Evolutionary conservation across 2,329 filamentous ascomycete genomes (phyloP).

Genomic region (Bipolaris gigantea): DNA sequence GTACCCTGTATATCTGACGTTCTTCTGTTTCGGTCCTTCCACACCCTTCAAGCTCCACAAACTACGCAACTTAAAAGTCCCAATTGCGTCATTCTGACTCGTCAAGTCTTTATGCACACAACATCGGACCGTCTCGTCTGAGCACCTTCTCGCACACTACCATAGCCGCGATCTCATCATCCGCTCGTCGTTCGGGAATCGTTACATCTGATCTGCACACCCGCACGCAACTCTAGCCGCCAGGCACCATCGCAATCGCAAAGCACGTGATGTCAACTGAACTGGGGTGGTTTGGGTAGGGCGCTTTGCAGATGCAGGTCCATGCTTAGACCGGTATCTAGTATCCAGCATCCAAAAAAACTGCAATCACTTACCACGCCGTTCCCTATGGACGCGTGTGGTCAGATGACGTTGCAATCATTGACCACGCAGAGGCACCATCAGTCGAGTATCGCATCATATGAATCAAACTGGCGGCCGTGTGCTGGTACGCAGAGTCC

Average conservation of each 20-base stretch:
- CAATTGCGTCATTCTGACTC: constrained; percentile 1
- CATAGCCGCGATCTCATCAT: background rate
- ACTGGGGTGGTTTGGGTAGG: background rate
- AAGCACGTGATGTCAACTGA: background rate
- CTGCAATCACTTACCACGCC: too few relatives aligned
- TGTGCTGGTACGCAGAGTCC: constrained; percentile 1
- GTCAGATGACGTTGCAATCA: background rate
- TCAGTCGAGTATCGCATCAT: background rate
- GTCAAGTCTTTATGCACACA: background rate
- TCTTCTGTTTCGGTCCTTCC: background rate
- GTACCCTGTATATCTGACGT: too few relatives aligned
- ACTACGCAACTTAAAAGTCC: constrained; percentile 3
- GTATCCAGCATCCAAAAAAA: background rate
- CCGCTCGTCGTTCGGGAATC: background rate
- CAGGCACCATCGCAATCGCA: background rate
- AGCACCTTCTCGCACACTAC: background rate
- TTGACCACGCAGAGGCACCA: background rate
- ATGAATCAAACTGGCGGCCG: background rate
- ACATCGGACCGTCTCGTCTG: background rate
- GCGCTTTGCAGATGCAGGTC: background rate
- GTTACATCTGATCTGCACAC: background rate
- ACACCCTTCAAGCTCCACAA: constrained; percentile 3
- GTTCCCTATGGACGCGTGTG: background rate
- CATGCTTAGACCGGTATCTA: too few relatives aligned
- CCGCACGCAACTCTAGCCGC: background rate